These are phyloP conservation scores for Fusarium bactridioides DNA, from an alignment of 2,329 filamentous ascomycete species.

Conservation along the genomic window DNA sequence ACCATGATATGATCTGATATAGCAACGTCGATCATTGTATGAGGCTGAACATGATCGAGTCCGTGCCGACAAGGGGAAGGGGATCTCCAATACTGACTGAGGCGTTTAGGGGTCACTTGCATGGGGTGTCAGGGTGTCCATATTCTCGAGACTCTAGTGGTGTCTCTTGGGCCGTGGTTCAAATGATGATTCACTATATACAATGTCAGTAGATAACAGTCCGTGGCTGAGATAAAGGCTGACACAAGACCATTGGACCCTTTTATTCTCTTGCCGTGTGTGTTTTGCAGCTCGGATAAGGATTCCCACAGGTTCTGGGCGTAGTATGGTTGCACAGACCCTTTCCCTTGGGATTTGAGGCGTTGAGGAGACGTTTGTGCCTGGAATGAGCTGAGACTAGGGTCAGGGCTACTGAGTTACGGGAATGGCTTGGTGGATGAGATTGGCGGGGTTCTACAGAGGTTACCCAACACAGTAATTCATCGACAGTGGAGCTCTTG, in stretches of 20 bases:
- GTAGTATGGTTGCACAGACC: background rate
- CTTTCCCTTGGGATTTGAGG: background rate
- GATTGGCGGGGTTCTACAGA: background rate
- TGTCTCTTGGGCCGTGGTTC: background rate
- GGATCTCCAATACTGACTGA: background rate
- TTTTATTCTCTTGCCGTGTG: background rate
- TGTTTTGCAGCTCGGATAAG: constrained; percentile 10
- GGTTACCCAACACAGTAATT: background rate
- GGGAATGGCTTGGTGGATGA: background rate
- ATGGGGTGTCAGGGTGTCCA: background rate
- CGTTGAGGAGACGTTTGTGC: background rate
- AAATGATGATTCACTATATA: background rate
- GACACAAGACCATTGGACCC: constrained; percentile 25
- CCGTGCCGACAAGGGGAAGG: background rate
- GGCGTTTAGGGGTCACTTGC: constrained; percentile 12
- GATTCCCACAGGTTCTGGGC: background rate
- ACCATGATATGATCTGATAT: background rate
- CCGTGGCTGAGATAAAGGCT: constrained; percentile 21
- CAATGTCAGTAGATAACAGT: background rate
- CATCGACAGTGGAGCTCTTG: background rate
- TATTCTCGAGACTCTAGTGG: background rate
- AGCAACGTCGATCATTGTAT: background rate
- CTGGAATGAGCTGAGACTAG: constrained; percentile 23
- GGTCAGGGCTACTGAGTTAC: background rate
- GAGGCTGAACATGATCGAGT: background rate